phyloP scores from a whole-genome alignment of 805 yeast genomes.

The Saturnispora dispora region DNA sequence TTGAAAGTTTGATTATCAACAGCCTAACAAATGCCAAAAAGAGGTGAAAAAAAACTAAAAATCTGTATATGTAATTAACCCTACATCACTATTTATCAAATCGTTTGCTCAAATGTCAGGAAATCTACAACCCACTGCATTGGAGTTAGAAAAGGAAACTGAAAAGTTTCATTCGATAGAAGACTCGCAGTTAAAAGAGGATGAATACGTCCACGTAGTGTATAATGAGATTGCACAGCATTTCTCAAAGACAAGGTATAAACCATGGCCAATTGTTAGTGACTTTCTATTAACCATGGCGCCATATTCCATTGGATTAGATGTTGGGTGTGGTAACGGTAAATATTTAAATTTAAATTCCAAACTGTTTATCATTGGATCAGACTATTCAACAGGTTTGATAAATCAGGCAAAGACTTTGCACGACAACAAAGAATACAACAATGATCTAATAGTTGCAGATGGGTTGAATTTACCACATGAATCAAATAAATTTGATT shows the following conservation, averaged over 20 bases:
- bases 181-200: slow-evolving; percentile 55
- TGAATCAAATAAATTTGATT: slow-evolving; percentile 42
- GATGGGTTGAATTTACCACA: slow-evolving; percentile 72
- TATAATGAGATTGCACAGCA: slow-evolving; percentile 90
- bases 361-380: slow-evolving; percentile 63
- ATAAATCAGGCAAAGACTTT: slow-evolving; percentile 51
- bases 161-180: slow-evolving; percentile 20
- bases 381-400: slow-evolving; percentile 63
- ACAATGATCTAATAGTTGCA: slow-evolving; percentile 57
- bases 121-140: slow-evolving; percentile 24
- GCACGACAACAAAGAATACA: slow-evolving; percentile 14
- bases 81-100: not conserved
- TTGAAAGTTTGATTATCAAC: not conserved
- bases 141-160: slow-evolving; percentile 24
- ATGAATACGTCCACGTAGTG: slow-evolving; percentile 77
- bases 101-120: slow-evolving; percentile 18
- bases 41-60: not conserved
- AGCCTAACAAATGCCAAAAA: not conserved
- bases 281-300: slow-evolving; percentile 43
- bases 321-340: slow-evolving; percentile 97
- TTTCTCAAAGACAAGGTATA: slow-evolving; percentile 88
- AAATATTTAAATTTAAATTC: slow-evolving; percentile 72
- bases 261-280: slow-evolving; percentile 96
- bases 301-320: slow-evolving; percentile 66
- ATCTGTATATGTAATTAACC: not conserved